These are phyloP conservation scores for Letharia lupina DNA, from an alignment of 495 filamentous ascomycete genomes.

Conservation along the genomic window DNA sequence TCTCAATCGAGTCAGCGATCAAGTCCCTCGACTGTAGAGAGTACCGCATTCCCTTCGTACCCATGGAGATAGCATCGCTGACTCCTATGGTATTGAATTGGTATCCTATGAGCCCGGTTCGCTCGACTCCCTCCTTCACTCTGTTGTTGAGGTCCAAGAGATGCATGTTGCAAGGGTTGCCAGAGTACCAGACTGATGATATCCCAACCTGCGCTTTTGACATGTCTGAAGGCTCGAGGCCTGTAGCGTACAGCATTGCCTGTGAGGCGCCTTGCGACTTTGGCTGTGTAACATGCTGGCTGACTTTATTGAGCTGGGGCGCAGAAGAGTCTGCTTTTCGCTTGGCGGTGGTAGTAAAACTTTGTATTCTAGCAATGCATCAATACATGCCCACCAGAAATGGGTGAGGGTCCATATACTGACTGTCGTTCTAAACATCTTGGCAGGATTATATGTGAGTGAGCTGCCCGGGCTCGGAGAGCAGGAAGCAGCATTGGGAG, in stretches of 20 bases:
- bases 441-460: background rate
- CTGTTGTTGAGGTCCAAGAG: constrained; percentile 75
- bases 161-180: constrained; percentile 99
- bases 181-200: constrained; percentile 67
- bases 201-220: constrained; percentile 94
- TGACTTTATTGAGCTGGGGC: constrained; percentile 66
- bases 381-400: background rate
- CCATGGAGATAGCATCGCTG: constrained; percentile 55
- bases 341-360: constrained; percentile 33
- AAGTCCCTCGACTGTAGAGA: constrained; percentile 89
- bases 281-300: constrained; percentile 78
- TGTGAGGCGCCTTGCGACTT: constrained; percentile 97
- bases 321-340: constrained; percentile 33
- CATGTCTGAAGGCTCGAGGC: constrained; percentile 74
- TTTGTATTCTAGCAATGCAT: background rate
- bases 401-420: background rate
- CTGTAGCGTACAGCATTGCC: constrained; percentile 97
- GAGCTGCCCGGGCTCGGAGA: constrained; percentile 8
- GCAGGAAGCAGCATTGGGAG: constrained; percentile 7
- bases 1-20: constrained; percentile 97
- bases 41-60: constrained; percentile 79
- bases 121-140: constrained; percentile 76
- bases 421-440: constrained; percentile 5
- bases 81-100: constrained; percentile 99
- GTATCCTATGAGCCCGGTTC: constrained; percentile 68